phyloP scores from a whole-genome alignment of 768 basidiomycete genomes.

The Kwoniella dendrophila region DNA sequence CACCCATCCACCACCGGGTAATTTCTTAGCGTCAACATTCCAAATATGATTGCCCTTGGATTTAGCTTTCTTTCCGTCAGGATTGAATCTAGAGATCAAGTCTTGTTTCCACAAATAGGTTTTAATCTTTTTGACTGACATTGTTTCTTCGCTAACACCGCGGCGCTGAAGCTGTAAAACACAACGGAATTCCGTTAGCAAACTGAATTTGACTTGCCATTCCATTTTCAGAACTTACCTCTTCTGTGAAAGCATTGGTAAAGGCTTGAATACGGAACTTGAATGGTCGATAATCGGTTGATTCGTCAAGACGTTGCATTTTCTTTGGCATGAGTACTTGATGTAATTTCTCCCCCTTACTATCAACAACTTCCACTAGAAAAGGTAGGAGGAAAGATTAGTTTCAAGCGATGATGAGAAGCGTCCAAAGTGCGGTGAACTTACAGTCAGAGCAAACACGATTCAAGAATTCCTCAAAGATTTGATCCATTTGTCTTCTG shows the following conservation, averaged over 20 bases:
- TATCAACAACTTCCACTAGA: conserved; percentile 85
- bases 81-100: conserved; percentile 94
- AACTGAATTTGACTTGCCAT: background rate
- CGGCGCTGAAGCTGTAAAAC: conserved; percentile 73
- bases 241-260: conserved; percentile 91
- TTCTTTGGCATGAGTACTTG: conserved; percentile 96
- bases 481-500: conserved; percentile 76
- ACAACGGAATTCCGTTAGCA: too few species aligned
- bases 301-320: conserved; percentile 96
- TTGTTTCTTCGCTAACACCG: conserved; percentile 89
- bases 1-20: conserved; percentile 67
- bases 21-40: conserved; percentile 94
- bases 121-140: conserved; percentile 95
- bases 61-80: conserved; percentile 98
- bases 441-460: conserved; percentile 84
- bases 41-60: conserved; percentile 99
- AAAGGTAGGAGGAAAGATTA: too few species aligned
- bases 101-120: conserved; percentile 89
- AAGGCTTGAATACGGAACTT: conserved; percentile 99
- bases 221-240: conserved; percentile 63
- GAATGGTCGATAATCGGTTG: conserved; percentile 94
- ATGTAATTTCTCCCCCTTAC: conserved; percentile 95
- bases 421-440: too few species aligned
- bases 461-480: conserved; percentile 88
- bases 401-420: too few species aligned